phyloP scores from a whole-genome alignment of 2,329 filamentous ascomycete species.

The Sporothrix globosa region DNA sequence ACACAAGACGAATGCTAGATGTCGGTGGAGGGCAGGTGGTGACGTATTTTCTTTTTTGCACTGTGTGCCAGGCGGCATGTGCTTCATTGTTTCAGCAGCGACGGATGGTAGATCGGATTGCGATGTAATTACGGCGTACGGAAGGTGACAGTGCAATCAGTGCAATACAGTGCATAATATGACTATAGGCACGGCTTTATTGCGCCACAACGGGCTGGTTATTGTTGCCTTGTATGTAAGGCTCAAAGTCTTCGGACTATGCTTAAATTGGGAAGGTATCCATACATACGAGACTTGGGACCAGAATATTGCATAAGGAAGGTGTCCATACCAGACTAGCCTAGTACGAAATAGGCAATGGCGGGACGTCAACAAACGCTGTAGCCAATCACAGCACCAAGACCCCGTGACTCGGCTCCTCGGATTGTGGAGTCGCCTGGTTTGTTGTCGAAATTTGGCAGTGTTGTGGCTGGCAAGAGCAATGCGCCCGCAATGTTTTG shows the following conservation, averaged over 20 bases:
- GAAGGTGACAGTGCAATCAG: not conserved
- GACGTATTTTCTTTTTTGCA: conserved; percentile 17
- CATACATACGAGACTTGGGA: no score
- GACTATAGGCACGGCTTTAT: conserved; percentile 7
- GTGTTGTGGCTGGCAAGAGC: conserved; percentile 33
- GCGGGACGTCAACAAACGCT: not conserved
- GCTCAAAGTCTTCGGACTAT: not conserved
- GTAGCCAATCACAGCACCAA: conserved; percentile 19
- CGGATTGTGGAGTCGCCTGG: conserved; percentile 21
- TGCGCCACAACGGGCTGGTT: not conserved
- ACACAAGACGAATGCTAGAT: conserved; percentile 5
- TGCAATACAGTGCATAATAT: not conserved
- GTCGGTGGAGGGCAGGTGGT: not conserved
- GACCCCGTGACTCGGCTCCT: conserved; percentile 30
- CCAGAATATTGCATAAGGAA: not conserved
- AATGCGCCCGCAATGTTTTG: conserved; percentile 34
- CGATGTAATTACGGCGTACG: not conserved
- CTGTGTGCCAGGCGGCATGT: conserved; percentile 18
- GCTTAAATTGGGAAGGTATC: not conserved
- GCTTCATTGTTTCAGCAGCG: conserved; percentile 26
- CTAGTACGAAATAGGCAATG: conserved; percentile 1
- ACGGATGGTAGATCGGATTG: conserved; percentile 7
- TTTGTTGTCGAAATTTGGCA: conserved; percentile 30
- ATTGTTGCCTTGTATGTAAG: not conserved
- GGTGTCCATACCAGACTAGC: not conserved